Conservation (phyloP, 1,284 basidiomycete species). For the Afroboletus lepidellus region DNA sequence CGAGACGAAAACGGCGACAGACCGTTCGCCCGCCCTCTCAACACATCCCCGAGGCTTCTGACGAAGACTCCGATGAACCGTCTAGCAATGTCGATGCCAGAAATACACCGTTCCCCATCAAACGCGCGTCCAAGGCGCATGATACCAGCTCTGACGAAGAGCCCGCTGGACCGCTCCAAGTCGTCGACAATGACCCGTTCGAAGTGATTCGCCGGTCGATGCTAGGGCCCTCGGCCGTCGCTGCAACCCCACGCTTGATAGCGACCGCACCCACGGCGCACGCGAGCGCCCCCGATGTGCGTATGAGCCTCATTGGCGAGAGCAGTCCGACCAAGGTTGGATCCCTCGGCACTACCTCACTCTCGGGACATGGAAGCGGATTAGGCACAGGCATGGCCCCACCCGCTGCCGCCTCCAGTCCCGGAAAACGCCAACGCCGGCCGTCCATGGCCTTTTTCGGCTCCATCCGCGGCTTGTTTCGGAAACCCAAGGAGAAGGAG, state of each 20-base stretch:
- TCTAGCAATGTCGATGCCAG: slow-evolving; percentile 2
- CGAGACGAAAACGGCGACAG: slow-evolving; percentile 6
- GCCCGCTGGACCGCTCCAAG: slow-evolving; percentile 37
- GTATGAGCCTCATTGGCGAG: neutral
- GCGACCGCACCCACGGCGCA: neutral
- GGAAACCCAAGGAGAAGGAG: slow-evolving; percentile 19
- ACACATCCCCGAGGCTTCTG: slow-evolving; percentile 46
- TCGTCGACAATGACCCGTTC: slow-evolving; percentile 64
- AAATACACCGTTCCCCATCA: neutral
- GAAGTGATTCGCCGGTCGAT: slow-evolving; percentile 18
- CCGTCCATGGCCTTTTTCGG: slow-evolving; percentile 29
- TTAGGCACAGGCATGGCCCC: neutral
- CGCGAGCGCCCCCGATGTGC: slow-evolving; percentile 9
- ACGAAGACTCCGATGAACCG: slow-evolving; percentile 31
- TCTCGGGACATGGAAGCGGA: neutral
- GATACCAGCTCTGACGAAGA: slow-evolving; percentile 37
- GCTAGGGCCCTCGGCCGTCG: neutral
- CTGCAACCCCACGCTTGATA: neutral
- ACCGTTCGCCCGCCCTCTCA: slow-evolving; percentile 35
- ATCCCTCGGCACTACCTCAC: neutral
- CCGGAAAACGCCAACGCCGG: slow-evolving; percentile 19
- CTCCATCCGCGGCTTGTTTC: slow-evolving; percentile 28
- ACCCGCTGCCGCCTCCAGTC: neutral
- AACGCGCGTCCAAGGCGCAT: neutral
- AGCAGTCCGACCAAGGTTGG: neutral